These are phyloP conservation scores for Cornus controversa DNA, from an alignment of 148 eudicot genomes.

Conservation along the genomic window DNA sequence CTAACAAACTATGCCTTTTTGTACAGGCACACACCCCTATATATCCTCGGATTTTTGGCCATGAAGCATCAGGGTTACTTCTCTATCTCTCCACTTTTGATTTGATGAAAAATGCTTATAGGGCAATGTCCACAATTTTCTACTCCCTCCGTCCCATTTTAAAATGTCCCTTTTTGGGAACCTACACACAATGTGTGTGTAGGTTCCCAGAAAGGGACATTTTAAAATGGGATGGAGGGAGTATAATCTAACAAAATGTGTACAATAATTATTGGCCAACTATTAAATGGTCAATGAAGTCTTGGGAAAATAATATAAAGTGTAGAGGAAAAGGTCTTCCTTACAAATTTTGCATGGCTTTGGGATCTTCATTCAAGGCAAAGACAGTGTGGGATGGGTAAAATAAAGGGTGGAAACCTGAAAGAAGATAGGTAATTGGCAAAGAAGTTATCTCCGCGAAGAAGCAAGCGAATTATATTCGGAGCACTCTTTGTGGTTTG, in stretches of 20 bases:
- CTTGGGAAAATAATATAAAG: too few species aligned
- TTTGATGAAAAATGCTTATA: background rate
- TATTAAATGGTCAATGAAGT: background rate
- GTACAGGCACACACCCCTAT: slow-evolving; percentile 64
- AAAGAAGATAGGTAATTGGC: background rate
- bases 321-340: too few species aligned
- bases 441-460: background rate
- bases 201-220: too few species aligned
- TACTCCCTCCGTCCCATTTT: too few species aligned
- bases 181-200: too few species aligned
- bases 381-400: too few species aligned
- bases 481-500: background rate
- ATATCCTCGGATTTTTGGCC: slow-evolving; percentile 95
- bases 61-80: slow-evolving; percentile 92
- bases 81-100: slow-evolving; percentile 6
- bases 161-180: too few species aligned
- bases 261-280: too few species aligned
- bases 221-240: too few species aligned
- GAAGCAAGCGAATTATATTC: background rate
- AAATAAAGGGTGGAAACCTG: too few species aligned
- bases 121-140: background rate
- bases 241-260: background rate
- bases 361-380: too few species aligned
- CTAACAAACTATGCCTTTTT: slow-evolving; percentile 12
- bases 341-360: too few species aligned